A percentile compares a stretch with the other conserved stretches of the same genome.
phyloP scores from a whole-genome alignment of 2,329 filamentous ascomycete species.

The Tolypocladium nubicola region DNA sequence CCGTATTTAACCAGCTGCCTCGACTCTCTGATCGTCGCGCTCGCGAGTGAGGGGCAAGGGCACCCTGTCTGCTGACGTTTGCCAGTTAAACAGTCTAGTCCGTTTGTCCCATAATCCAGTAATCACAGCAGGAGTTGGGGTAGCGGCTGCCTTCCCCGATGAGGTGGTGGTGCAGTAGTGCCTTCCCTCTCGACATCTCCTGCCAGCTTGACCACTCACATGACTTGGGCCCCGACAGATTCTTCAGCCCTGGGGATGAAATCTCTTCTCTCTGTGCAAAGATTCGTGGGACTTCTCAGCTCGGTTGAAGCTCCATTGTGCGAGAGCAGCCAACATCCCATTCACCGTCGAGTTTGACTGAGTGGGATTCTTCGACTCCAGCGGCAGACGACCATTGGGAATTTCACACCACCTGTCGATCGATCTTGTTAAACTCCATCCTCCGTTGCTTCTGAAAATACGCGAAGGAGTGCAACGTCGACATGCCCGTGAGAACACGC shows the following conservation, averaged over 20 bases:
- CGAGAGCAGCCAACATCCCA: no score
- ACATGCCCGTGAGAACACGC: conserved; percentile 1
- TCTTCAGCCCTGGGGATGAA: not conserved
- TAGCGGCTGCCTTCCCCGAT: not conserved
- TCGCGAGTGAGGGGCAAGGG: no score
- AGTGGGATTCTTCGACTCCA: no score
- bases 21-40: no score
- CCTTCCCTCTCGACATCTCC: not conserved
- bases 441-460: not conserved
- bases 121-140: no score
- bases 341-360: no score
- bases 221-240: not conserved
- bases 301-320: not conserved
- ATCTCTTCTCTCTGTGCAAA: not conserved
- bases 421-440: not conserved
- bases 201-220: not conserved
- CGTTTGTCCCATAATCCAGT: not conserved
- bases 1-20: no score
- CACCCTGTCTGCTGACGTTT: no score
- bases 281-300: not conserved
- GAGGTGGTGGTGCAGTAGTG: not conserved
- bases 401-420: no score
- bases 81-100: no score
- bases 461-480: not conserved
- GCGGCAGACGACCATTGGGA: no score